These are phyloP conservation scores for Pichia sp. DNA, from an alignment of 1,139 yeast genomes.

Conservation along the genomic window DNA sequence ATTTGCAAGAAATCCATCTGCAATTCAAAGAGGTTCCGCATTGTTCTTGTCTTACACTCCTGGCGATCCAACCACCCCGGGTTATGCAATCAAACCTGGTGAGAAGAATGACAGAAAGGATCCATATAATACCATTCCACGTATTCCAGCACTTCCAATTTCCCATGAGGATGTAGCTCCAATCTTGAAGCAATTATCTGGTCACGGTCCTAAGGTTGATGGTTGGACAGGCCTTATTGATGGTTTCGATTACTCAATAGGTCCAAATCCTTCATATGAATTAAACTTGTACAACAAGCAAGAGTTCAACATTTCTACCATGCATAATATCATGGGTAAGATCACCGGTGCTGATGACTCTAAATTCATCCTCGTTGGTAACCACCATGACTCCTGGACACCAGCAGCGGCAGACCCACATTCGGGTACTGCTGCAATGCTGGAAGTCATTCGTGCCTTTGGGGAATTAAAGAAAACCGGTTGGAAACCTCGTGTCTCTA, in stretches of 20 bases:
- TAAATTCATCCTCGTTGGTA: constrained; percentile 54
- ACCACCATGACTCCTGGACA: constrained; percentile 72
- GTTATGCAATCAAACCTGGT: constrained; percentile 57
- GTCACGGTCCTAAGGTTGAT: constrained; percentile 38
- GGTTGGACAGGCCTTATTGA: constrained; percentile 38
- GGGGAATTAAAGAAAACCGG: constrained; percentile 42
- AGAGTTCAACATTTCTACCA: constrained; percentile 50
- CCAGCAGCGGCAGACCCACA: constrained; percentile 69
- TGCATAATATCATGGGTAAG: constrained; percentile 51
- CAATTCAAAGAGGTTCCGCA: constrained; percentile 79
- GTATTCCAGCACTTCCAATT: constrained; percentile 58
- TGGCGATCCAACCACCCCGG: constrained; percentile 90
- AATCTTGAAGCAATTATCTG: constrained; percentile 44
- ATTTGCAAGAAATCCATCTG: constrained; percentile 60
- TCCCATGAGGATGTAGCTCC: constrained; percentile 53
- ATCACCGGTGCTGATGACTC: constrained; percentile 42
- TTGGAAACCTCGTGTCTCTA: constrained; percentile 59
- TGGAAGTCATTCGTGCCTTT: constrained; percentile 53
- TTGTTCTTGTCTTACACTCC: constrained; percentile 70
- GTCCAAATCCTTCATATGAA: constrained; percentile 46
- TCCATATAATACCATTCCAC: constrained; percentile 45
- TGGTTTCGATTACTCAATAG: constrained; percentile 45
- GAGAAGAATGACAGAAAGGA: constrained; percentile 52
- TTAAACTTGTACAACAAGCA: constrained; percentile 49
- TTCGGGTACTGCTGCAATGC: constrained; percentile 52